phyloP scores from a whole-genome alignment of 2,329 filamentous ascomycete genomes.

The Daldinia sp. region DNA sequence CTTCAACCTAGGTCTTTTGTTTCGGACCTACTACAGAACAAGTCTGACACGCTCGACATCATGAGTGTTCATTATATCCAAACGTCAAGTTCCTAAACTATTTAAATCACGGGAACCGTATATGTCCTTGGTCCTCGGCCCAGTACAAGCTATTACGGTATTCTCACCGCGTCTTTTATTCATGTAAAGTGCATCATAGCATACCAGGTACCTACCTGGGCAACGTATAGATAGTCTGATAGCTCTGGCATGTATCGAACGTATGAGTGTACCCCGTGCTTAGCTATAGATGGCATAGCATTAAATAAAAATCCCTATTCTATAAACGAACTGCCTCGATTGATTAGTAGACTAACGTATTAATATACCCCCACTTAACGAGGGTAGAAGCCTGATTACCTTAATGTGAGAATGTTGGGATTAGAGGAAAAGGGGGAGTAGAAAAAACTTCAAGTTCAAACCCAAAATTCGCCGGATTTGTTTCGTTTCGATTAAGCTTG shows the following conservation, averaged over 20 bases:
- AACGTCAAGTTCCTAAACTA: background rate
- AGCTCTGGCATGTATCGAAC: too few species aligned
- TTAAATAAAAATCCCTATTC: background rate
- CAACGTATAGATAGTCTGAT: too few species aligned
- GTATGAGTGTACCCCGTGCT: too few species aligned
- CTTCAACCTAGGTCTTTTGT: background rate
- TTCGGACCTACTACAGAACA: background rate
- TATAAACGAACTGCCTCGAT: background rate
- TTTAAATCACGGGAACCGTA: background rate
- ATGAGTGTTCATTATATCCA: background rate
- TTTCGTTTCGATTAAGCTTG: conserved; percentile 3
- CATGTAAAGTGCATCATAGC: background rate
- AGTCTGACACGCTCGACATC: background rate
- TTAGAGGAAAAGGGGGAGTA: background rate
- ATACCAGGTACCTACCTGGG: too few species aligned
- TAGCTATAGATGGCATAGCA: background rate
- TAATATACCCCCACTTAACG: background rate
- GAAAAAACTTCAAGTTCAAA: conserved; percentile 6
- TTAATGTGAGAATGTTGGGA: conserved; percentile 3
- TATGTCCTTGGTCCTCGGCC: background rate
- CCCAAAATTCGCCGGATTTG: conserved; percentile 24
- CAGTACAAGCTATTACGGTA: background rate
- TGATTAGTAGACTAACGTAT: background rate
- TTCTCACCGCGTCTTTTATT: background rate
- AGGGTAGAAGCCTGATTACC: conserved; percentile 1